These are phyloP conservation scores for Fraxinus greggii DNA, from an alignment of 305 asterid species.

Conservation along the genomic window DNA sequence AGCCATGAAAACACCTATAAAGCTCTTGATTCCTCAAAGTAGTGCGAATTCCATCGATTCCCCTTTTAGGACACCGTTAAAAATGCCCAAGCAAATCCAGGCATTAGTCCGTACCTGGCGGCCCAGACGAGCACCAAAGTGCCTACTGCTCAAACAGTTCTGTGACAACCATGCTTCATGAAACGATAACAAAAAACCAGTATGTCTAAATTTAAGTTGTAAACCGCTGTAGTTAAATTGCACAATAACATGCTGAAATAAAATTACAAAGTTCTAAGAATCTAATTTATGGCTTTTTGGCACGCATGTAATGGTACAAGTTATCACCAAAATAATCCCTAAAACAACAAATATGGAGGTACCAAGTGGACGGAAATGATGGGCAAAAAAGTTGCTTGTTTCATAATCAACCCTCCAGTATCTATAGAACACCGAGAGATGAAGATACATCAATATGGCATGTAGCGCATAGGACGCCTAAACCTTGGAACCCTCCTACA, in stretches of 20 bases:
- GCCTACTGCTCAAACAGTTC: background rate
- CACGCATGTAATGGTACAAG: constrained; percentile 4
- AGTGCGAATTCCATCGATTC: too few relatives aligned
- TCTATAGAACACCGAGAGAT: constrained; percentile 9
- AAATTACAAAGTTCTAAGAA: background rate
- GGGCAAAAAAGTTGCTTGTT: constrained; percentile 12
- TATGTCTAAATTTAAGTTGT: background rate
- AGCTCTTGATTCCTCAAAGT: too few relatives aligned
- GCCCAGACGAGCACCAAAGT: too few relatives aligned
- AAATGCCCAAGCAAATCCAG: too few relatives aligned
- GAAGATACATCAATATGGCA: constrained; percentile 31
- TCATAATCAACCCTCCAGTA: background rate
- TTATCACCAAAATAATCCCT: background rate
- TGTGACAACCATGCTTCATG: background rate
- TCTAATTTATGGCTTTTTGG: background rate
- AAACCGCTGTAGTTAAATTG: background rate
- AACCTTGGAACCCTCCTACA: constrained; percentile 40
- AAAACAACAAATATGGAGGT: background rate
- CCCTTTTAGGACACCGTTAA: too few relatives aligned
- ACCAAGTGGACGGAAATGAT: background rate
- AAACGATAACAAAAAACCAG: background rate
- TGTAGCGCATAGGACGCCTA: constrained; percentile 39
- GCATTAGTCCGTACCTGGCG: too few relatives aligned
- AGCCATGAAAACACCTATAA: too few relatives aligned
- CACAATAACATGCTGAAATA: background rate